A percentile compares a stretch with the other conserved stretches of the same genome.
These are phyloP conservation scores for Santalum album DNA, from an alignment of 164 flowering plant genomes.

Conservation along the genomic window DNA sequence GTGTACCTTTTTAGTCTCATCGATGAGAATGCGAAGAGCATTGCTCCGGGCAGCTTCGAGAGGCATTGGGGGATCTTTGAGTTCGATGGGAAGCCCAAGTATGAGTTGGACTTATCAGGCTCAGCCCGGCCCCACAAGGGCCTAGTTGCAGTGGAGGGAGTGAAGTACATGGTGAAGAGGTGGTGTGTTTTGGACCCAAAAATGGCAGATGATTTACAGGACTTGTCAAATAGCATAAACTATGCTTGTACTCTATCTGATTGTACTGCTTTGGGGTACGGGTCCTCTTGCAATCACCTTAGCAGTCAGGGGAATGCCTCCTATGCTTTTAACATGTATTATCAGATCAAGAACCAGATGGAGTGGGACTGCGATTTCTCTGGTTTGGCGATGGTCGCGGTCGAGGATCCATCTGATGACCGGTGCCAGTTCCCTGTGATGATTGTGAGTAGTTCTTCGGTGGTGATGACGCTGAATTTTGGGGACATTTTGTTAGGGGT, in stretches of 20 bases:
- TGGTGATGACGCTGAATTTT: conserved; percentile 8
- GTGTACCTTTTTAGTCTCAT: conserved; percentile 73
- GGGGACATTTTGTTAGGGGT: conserved; percentile 4
- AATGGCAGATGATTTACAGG: conserved; percentile 19
- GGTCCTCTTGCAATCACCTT: conserved; percentile 58
- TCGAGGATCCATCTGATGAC: conserved; percentile 43
- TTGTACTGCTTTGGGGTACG: conserved; percentile 69
- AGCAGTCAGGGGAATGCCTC: conserved; percentile 52
- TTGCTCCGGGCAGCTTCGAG: conserved; percentile 79
- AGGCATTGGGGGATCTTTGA: conserved; percentile 95
- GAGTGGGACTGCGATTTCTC: conserved; percentile 49
- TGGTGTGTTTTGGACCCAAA: conserved; percentile 58
- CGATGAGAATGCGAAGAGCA: conserved; percentile 69
- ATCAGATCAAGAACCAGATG: conserved; percentile 45
- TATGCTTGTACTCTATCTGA: conserved; percentile 70
- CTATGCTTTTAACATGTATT: conserved; percentile 81
- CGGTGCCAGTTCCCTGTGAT: conserved; percentile 56
- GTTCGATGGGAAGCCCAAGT: conserved; percentile 84
- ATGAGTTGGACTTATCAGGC: conserved; percentile 57
- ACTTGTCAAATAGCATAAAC: conserved; percentile 29
- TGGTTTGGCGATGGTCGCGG: conserved; percentile 44
- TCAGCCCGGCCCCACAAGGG: conserved; percentile 16
- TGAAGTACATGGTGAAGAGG: conserved; percentile 35
- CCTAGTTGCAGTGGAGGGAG: conserved; percentile 44
- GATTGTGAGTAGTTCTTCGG: conserved; percentile 35